These are phyloP conservation scores for Schoenoplectus tabernaemontani DNA, from an alignment of 202 grass and related monocot genomes.

Conservation along the genomic window DNA sequence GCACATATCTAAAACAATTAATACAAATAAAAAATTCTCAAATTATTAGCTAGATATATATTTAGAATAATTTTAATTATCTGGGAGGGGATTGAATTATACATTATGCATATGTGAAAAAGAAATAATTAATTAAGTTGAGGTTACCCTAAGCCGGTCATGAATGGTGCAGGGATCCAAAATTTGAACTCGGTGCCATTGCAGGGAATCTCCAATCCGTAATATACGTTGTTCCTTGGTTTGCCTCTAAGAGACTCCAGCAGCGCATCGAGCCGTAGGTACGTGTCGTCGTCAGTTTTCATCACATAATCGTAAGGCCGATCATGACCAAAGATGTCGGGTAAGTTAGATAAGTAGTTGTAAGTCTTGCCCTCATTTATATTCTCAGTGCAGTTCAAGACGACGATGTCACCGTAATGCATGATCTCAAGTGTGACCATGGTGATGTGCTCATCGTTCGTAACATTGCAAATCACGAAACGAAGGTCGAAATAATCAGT, in stretches of 20 bases:
- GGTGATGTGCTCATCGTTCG: conserved; percentile 8
- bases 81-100: neutral
- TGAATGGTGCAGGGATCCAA: conserved; percentile 24
- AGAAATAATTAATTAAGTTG: neutral
- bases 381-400: conserved; percentile 27
- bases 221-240: conserved; percentile 25
- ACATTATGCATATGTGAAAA: neutral
- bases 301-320: conserved; percentile 15
- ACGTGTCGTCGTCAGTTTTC: conserved; percentile 29
- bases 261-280: conserved; percentile 6
- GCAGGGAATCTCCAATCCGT: conserved; percentile 25
- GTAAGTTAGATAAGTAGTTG: conserved; percentile 20
- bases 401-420: conserved; percentile 22
- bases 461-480: conserved; percentile 17
- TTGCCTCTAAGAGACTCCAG: conserved; percentile 15
- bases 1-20: conserved; percentile 49
- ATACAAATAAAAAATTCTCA: neutral
- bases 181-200: neutral
- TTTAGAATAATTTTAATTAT: neutral
- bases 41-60: no score
- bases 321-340: neutral
- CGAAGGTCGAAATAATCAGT: conserved; percentile 9
- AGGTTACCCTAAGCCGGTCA: conserved; percentile 26
- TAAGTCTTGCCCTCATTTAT: conserved; percentile 21
- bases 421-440: conserved; percentile 21